These are phyloP conservation scores for Afroboletus lepidellus DNA, from an alignment of 1,284 basidiomycete species.

Conservation along the genomic window DNA sequence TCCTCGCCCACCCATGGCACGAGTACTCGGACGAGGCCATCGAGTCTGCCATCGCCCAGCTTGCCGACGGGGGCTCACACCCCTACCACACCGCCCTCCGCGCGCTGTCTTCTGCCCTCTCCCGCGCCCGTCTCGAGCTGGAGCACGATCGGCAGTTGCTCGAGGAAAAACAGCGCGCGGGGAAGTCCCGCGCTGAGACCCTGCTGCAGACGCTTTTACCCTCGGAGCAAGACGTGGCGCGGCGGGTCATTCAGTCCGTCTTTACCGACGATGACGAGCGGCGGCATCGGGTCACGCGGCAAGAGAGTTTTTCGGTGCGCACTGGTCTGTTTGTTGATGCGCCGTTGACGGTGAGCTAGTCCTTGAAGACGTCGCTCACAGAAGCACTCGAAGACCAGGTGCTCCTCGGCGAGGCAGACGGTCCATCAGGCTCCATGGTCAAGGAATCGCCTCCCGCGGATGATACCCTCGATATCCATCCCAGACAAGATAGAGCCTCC, in stretches of 20 bases:
- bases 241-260: slow-evolving; percentile 61
- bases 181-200: slow-evolving; percentile 48
- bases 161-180: slow-evolving; percentile 55
- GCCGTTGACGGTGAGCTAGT: slow-evolving; percentile 41
- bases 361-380: slow-evolving; percentile 63
- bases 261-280: slow-evolving; percentile 64
- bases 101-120: slow-evolving; percentile 65
- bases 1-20: slow-evolving; percentile 68
- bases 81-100: slow-evolving; percentile 68
- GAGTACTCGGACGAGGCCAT: slow-evolving; percentile 70
- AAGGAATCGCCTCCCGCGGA: slow-evolving; percentile 4
- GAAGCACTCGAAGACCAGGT: slow-evolving; percentile 71
- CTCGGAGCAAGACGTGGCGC: slow-evolving; percentile 63
- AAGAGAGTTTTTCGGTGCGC: slow-evolving; percentile 58
- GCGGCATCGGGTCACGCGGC: slow-evolving; percentile 47
- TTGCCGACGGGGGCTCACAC: slow-evolving; percentile 47
- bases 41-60: slow-evolving; percentile 52
- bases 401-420: slow-evolving; percentile 30
- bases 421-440: slow-evolving; percentile 5
- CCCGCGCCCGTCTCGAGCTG: slow-evolving; percentile 55
- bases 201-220: slow-evolving; percentile 56
- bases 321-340: slow-evolving; percentile 4
- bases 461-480: slow-evolving; percentile 13
- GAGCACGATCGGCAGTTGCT: slow-evolving; percentile 54
- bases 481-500: slow-evolving; percentile 34